Evolutionary conservation across 176 grass and related monocot species (phyloP).

Genomic region (Aegilops tauschii): DNA sequence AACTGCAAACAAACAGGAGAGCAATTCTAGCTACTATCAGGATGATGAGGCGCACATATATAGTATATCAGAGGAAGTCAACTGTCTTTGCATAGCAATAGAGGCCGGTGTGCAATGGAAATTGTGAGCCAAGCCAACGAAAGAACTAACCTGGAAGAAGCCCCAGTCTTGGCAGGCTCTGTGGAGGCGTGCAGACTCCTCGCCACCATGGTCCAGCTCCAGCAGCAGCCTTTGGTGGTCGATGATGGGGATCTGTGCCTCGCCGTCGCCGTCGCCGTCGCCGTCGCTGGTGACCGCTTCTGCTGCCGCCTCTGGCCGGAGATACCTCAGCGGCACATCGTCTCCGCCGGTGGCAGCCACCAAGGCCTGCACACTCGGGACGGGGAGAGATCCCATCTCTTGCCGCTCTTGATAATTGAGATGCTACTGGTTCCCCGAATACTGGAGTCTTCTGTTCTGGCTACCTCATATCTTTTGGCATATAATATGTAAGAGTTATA

Average conservation of each 20-base stretch:
- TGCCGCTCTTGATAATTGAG: neutral
- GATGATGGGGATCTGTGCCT: constrained; percentile 1
- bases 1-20: neutral
- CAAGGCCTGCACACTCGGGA: constrained; percentile 37
- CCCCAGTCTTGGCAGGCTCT: constrained; percentile 54
- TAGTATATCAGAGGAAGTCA: neutral
- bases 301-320: neutral
- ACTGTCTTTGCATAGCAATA: neutral
- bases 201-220: neutral
- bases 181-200: constrained; percentile 34
- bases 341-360: neutral
- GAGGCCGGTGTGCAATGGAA: neutral
- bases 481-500: no score
- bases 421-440: no score
- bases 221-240: constrained; percentile 5
- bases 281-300: neutral
- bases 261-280: neutral
- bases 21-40: neutral
- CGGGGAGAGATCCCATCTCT: constrained; percentile 34
- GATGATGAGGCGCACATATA: neutral
- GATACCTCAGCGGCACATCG: constrained; percentile 19
- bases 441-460: no score
- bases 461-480: no score
- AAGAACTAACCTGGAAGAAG: constrained; percentile 53
- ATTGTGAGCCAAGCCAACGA: neutral